phyloP scores from a whole-genome alignment of 2,329 filamentous ascomycete species.

The Thelonectria blattea region DNA sequence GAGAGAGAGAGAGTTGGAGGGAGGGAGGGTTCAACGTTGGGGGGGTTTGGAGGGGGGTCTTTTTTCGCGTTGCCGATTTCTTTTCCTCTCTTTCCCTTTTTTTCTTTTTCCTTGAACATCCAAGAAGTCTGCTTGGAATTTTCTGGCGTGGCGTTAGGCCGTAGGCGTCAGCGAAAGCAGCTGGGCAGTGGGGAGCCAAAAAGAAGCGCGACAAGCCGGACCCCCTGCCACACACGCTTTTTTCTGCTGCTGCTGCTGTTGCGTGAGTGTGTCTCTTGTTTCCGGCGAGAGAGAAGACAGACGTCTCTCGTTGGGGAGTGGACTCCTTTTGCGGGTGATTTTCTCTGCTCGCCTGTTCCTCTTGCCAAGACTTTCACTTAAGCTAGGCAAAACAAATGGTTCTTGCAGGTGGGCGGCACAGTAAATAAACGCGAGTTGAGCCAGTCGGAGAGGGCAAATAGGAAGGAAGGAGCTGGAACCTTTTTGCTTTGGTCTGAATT shows the following conservation, averaged over 20 bases:
- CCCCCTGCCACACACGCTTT: constrained; percentile 6
- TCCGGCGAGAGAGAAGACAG: not conserved
- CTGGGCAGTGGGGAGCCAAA: constrained; percentile 1
- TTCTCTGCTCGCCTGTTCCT: not conserved
- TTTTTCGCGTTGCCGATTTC: not conserved
- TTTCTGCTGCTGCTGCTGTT: too few relatives aligned
- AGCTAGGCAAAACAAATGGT: not conserved
- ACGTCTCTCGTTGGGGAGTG: not conserved
- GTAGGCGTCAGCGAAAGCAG: constrained; percentile 11
- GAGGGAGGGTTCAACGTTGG: too few relatives aligned
- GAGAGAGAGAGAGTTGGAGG: constrained; percentile 12
- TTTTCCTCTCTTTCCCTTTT: not conserved
- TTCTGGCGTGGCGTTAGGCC: constrained; percentile 30
- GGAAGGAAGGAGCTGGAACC: not conserved
- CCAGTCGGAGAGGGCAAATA: not conserved
- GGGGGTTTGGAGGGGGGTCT: too few relatives aligned
- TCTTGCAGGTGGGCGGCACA: not conserved
- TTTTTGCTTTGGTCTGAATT: not conserved
- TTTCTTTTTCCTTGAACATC: not conserved
- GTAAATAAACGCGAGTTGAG: not conserved
- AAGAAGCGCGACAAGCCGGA: constrained; percentile 10
- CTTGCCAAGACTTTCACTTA: not conserved
- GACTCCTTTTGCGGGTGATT: not conserved
- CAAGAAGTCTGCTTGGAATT: not conserved
- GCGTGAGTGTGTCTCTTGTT: not conserved